A percentile compares a stretch with the other conserved stretches of the same genome.
Conservation (phyloP, 306 rosid genomes). For the Lathyrus aphaca region DNA sequence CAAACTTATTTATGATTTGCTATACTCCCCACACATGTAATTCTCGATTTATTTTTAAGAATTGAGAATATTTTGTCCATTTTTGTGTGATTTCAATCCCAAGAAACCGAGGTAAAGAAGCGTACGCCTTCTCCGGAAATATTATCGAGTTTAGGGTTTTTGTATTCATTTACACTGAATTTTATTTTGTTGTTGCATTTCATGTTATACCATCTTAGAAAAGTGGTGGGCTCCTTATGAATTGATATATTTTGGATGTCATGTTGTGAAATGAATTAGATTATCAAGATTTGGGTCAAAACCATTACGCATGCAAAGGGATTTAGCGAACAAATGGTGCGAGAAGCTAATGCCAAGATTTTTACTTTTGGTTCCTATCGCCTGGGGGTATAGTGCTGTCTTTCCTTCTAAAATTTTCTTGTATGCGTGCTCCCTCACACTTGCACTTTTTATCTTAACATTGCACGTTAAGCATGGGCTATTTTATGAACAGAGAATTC, state of each 20-base stretch:
- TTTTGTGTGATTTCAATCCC: constrained; percentile 31
- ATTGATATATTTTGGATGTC: constrained; percentile 28
- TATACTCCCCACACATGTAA: background rate
- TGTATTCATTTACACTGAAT: background rate
- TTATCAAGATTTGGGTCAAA: constrained; percentile 92
- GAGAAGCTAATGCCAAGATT: constrained; percentile 96
- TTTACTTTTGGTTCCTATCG: constrained; percentile 96
- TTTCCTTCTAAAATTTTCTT: constrained; percentile 34
- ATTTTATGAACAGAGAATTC: background rate
- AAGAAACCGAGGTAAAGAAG: background rate
- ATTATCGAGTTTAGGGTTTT: constrained; percentile 9
- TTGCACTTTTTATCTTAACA: constrained; percentile 1
- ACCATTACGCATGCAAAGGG: constrained; percentile 82
- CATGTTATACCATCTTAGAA: constrained; percentile 6
- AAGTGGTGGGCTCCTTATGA: constrained; percentile 19
- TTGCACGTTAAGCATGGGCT: constrained; percentile 2
- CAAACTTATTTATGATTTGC: background rate
- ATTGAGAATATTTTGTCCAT: background rate
- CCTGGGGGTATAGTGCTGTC: constrained; percentile 73
- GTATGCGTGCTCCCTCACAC: background rate
- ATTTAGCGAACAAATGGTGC: constrained; percentile 75
- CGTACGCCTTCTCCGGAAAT: constrained; percentile 1
- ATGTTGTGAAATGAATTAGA: constrained; percentile 54
- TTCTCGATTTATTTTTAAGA: background rate
- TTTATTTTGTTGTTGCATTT: constrained; percentile 25